These are phyloP conservation scores for Epicoccum sorghinum DNA, from an alignment of 2,329 filamentous ascomycete species.

Conservation along the genomic window DNA sequence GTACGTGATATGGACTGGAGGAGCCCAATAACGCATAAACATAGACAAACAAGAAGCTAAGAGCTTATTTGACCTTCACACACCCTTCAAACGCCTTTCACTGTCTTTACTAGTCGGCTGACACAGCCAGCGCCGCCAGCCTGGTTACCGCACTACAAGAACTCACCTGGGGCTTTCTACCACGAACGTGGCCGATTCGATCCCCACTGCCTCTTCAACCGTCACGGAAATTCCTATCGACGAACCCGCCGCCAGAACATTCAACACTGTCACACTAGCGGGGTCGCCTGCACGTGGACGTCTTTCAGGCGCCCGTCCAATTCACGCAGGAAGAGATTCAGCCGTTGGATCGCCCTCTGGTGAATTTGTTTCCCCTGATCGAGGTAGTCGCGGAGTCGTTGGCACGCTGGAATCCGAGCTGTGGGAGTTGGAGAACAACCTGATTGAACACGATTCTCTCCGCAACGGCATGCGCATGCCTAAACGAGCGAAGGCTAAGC, in stretches of 20 bases:
- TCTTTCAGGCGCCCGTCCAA: neutral
- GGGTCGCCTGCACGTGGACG: neutral
- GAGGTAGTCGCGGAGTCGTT: neutral
- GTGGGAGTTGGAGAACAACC: slow-evolving; percentile 17
- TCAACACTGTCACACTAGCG: neutral
- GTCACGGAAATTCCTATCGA: neutral
- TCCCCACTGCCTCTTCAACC: neutral
- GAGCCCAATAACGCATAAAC: too few species aligned
- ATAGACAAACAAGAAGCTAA: too few species aligned
- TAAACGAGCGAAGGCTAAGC: slow-evolving; percentile 30
- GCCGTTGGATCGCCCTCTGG: slow-evolving; percentile 14
- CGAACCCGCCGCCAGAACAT: too few species aligned
- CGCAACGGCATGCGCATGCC: neutral
- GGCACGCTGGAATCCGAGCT: neutral
- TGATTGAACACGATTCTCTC: slow-evolving; percentile 10
- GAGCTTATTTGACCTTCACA: too few species aligned
- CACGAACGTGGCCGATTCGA: slow-evolving; percentile 1
- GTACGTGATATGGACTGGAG: slow-evolving; percentile 6
- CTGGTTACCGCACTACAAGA: slow-evolving; percentile 8
- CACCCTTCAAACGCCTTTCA: too few species aligned
- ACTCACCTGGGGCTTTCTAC: slow-evolving; percentile 1
- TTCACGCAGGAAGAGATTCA: slow-evolving; percentile 4
- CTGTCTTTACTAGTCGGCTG: neutral
- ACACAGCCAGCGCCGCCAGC: slow-evolving; percentile 13
- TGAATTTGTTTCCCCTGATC: neutral